Evolutionary conservation across 2,329 filamentous ascomycete species (phyloP).

Genomic region (Colletotrichum sp.): DNA sequence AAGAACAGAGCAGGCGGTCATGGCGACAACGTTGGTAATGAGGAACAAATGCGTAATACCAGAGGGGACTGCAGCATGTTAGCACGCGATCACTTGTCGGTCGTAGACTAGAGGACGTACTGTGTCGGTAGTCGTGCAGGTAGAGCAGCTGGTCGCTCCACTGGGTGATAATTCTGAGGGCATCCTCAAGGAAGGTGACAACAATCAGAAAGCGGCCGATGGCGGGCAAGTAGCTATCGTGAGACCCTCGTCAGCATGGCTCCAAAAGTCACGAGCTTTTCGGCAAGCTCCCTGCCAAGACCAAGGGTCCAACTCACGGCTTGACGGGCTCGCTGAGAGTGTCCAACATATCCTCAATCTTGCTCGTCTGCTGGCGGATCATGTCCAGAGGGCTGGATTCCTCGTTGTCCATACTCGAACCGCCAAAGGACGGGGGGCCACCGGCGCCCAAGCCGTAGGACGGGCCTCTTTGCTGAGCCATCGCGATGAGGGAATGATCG

Average conservation of each 20-base stretch:
- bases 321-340: conserved; percentile 88
- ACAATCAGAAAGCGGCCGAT: conserved; percentile 98
- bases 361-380: conserved; percentile 94
- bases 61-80: conserved; percentile 69
- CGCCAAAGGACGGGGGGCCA: conserved; percentile 21
- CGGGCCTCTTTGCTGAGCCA: conserved; percentile 24
- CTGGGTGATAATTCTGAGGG: conserved; percentile 94
- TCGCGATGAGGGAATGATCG: conserved; percentile 1
- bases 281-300: not conserved
- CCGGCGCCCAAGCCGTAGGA: conserved; percentile 23
- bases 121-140: conserved; percentile 88
- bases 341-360: conserved; percentile 95
- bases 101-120: conserved; percentile 60
- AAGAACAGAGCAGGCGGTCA: conserved; percentile 80
- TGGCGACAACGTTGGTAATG: conserved; percentile 85
- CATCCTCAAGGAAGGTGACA: conserved; percentile 97
- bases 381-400: conserved; percentile 83
- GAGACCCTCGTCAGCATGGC: conserved; percentile 25
- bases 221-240: conserved; percentile 83
- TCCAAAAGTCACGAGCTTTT: not conserved
- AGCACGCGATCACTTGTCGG: not conserved
- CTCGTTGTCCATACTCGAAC: conserved; percentile 7
- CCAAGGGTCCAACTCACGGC: conserved; percentile 70
- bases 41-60: conserved; percentile 94
- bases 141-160: conserved; percentile 95